phyloP scores from a whole-genome alignment of 306 rosid species.

The Corylus avellana region DNA sequence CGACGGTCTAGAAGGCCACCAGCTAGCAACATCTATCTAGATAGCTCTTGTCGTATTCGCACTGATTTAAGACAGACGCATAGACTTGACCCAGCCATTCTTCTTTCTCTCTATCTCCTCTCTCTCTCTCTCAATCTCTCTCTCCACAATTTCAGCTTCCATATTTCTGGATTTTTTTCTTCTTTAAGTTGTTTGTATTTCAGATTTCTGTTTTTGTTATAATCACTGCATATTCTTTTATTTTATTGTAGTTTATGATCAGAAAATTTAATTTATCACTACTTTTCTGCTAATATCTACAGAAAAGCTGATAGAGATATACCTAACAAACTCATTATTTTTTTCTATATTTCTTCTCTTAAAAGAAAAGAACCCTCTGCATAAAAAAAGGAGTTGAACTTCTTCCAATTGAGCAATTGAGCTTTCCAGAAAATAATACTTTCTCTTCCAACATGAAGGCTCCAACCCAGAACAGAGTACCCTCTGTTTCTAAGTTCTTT shows the following conservation, averaged over 20 bases:
- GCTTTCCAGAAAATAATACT: not conserved
- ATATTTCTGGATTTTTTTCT: not conserved
- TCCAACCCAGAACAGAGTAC: constrained; percentile 35
- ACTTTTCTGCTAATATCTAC: no score
- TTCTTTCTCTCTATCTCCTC: constrained; percentile 2
- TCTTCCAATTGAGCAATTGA: not conserved
- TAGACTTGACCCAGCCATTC: not conserved
- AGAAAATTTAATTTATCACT: not conserved
- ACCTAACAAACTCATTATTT: no score
- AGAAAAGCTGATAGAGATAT: not conserved
- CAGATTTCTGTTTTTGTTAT: constrained; percentile 2
- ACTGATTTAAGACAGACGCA: not conserved
- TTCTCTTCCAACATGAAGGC: constrained; percentile 36
- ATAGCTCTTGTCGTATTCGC: not conserved
- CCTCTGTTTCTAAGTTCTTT: constrained; percentile 39
- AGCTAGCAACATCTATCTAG: not conserved
- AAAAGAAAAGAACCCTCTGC: not conserved
- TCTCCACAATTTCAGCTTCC: not conserved
- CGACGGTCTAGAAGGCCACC: not conserved
- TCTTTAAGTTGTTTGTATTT: not conserved
- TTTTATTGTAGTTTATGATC: not conserved
- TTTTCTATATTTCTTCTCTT: not conserved
- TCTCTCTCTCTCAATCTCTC: constrained; percentile 10
- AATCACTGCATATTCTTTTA: not conserved
- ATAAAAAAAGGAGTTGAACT: not conserved